Evolutionary conservation across 352 stramenopile species (phyloP).

Genomic region (Phytophthora aleatoria): DNA sequence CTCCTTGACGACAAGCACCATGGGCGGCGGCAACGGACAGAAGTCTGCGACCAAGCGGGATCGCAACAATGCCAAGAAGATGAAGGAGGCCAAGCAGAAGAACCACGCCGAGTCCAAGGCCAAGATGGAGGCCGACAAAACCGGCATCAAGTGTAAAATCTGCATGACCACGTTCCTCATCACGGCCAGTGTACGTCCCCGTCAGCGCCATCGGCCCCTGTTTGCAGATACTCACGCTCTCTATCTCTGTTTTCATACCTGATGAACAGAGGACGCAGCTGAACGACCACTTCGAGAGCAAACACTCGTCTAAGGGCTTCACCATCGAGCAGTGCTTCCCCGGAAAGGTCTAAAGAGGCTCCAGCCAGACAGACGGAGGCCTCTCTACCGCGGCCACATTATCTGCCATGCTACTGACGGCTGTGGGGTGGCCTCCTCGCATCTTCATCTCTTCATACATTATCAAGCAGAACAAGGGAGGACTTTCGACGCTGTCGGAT

Average conservation of each 20-base stretch:
- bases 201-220: background rate
- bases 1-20: slow-evolving; percentile 26
- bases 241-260: background rate
- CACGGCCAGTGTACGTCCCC: slow-evolving; percentile 72
- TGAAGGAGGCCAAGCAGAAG: slow-evolving; percentile 84
- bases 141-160: slow-evolving; percentile 87
- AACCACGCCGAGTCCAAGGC: slow-evolving; percentile 78
- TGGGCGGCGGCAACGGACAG: slow-evolving; percentile 86
- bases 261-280: slow-evolving; percentile 55
- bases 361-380: background rate
- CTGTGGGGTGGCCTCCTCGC: background rate
- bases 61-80: slow-evolving; percentile 87
- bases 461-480: slow-evolving; percentile 11
- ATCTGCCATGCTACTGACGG: background rate
- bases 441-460: slow-evolving; percentile 8
- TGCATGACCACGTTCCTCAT: slow-evolving; percentile 89
- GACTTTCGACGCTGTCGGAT: background rate
- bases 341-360: slow-evolving; percentile 20
- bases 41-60: slow-evolving; percentile 83
- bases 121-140: slow-evolving; percentile 82
- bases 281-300: slow-evolving; percentile 86
- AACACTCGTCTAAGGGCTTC: slow-evolving; percentile 76
- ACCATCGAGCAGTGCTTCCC: slow-evolving; percentile 83
- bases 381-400: too few relatives aligned
- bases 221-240: background rate